Conservation (phyloP, 345 rosid genomes). For the Brassica cretica region DNA sequence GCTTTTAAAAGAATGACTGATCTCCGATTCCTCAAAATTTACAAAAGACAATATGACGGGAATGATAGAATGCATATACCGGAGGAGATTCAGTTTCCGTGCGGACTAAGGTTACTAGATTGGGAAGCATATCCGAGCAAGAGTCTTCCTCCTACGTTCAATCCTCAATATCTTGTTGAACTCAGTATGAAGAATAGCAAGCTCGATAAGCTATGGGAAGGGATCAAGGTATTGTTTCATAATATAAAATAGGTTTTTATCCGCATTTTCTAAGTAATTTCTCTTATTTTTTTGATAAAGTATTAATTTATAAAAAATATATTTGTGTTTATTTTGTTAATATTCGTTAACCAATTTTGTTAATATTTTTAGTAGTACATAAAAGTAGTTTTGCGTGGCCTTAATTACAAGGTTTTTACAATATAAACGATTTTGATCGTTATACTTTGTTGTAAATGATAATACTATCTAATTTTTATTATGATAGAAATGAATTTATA, state of each 20-base stretch:
- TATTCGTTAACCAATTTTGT: no score
- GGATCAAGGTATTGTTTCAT: constrained; percentile 9
- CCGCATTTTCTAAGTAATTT: no score
- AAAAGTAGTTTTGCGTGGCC: no score
- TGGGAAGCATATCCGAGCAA: constrained; percentile 31
- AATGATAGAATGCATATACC: not conserved
- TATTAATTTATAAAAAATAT: no score
- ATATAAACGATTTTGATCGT: no score
- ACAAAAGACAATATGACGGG: not conserved
- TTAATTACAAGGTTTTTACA: no score
- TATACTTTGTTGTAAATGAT: no score
- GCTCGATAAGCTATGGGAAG: not conserved
- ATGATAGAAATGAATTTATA: no score
- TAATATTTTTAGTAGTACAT: no score
- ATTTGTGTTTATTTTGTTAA: no score
- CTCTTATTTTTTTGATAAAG: no score
- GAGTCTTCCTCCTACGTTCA: constrained; percentile 21
- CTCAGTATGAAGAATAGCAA: not conserved
- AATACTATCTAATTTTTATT: no score
- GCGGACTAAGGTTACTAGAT: constrained; percentile 14
- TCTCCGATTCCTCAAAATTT: constrained; percentile 30
- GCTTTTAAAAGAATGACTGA: constrained; percentile 21
- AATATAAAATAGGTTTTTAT: not conserved
- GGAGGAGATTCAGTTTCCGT: not conserved
- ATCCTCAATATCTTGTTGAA: constrained; percentile 3